Base-by-base conservation (phyloP, 1,139 yeast genomes). In the Yamadazyma triangularis region DNA sequence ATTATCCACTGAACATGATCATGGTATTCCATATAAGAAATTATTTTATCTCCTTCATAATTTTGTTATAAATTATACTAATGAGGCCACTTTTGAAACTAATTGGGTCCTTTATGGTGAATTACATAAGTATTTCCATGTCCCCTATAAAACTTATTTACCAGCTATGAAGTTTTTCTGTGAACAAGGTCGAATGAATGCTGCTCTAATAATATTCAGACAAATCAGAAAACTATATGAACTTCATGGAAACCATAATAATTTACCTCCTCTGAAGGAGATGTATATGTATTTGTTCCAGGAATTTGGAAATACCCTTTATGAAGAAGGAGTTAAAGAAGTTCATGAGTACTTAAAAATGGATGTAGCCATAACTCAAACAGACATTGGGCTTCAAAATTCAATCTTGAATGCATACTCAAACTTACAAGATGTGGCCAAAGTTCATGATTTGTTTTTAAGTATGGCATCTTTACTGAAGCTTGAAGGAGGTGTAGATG, bases 41-140 rank as follows among this genome's bases (percentile, higher is more conserved):
- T 47, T 68, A 2, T 66, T 65, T 47, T 56, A 69, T 11, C 49
- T 56, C 1, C 51, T 81, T 26, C 70, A 69, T 44, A 54, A 62
- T 4, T 78, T 70, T 47, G 68, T 76, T 2, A 49, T 70, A 19
- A 51, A 64, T 0, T 62, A 60, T 34, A 52, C 56, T 4, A 58
- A 63, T 15, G 73, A 73, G 33, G 54, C 60, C 10, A 52, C 69
- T 0, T 51, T 40, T 31, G 77, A 74, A 33, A 64, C 74, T 4
- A 78, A 79, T 25, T 80, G 88, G 87, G 70, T 66, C 4, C 56
- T 83, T 8, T 84, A 79, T 43, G 77, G 77, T 1, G 73, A 73
- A 34, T 50, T 83, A 28, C 75, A 77, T 46, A 65, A 71, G 42
- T 71, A 74, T 37, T 80, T 83, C 47, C 53, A 63, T 20, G 65